Evolutionary conservation across 176 grass and related monocot genomes (phyloP), one percentile per base, ranked within the genome.

Genomic region (Eleusine indica): DNA sequence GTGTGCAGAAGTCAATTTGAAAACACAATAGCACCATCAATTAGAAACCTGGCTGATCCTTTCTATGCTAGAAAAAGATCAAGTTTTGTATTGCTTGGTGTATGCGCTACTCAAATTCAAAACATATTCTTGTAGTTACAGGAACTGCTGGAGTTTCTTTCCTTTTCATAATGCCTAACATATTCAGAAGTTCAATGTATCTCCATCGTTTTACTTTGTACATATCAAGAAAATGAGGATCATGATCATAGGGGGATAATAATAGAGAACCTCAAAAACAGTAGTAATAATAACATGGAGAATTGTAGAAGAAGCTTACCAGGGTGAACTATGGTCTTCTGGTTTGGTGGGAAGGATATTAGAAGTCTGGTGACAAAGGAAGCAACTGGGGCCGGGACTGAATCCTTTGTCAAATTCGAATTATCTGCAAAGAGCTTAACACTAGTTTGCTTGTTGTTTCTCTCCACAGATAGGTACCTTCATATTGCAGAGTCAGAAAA

Each of bases 381-480:
- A 47, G 93, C 96, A 70, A 99, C 91, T 66, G 93, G 96, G 46
- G 89, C 85, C 21, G 91, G 88, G 35, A 88, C 66, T 35, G 91
- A 61, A 42, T 96, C 90, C 85, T 85, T 92, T 9, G 86, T 80
- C 43, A 87, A 91, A 56, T 51, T 91, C 4, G 89, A 92, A 44
- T 90, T 81, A 43, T 99, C 93, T 5, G 86, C 87, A 80, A 87
- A 96, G 62, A 99, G 83, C 80, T 96, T 99, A 87, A 99, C 89
- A 30, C 62, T 92, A 30, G 94, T 82, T 52, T 96, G 93, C 78
- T 94, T 96, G 85, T 90, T 96, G 75, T 94, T 96, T 88, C 88
- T 99, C 88, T 99, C 96, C 81, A 99, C 93, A 67, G 86, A 92
- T 43, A 99, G 70, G 86, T 90, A 90, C 96, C 96, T 96, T 86